These are phyloP conservation scores for Hypsizygus marmoreus DNA, from an alignment of 768 basidiomycete genomes.

Conservation along the genomic window DNA sequence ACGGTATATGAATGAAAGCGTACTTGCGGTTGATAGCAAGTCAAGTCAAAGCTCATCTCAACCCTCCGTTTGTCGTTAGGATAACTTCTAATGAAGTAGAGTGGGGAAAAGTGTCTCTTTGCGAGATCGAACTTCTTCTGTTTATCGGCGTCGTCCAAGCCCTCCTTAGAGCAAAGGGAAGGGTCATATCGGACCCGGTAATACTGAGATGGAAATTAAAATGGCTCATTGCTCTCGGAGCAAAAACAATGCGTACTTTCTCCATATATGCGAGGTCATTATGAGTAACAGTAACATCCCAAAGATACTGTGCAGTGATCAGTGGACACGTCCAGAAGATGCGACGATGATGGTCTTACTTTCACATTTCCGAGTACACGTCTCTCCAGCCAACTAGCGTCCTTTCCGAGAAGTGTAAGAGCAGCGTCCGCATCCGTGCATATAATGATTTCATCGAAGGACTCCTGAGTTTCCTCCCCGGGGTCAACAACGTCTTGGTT, in stretches of 20 bases:
- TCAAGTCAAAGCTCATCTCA: slow-evolving; percentile 56
- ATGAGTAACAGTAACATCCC: slow-evolving; percentile 55
- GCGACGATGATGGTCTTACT: slow-evolving; percentile 8
- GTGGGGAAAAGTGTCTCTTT: slow-evolving; percentile 39
- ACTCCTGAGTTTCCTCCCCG: slow-evolving; percentile 25
- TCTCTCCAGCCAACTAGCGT: slow-evolving; percentile 29
- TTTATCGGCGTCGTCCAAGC: slow-evolving; percentile 23
- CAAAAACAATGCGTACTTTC: slow-evolving; percentile 29
- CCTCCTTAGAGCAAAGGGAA: slow-evolving; percentile 28
- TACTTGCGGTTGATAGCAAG: slow-evolving; percentile 49
- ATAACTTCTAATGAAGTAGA: slow-evolving; percentile 50
- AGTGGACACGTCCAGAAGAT: not conserved
- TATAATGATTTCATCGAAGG: slow-evolving; percentile 28
- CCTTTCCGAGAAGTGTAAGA: slow-evolving; percentile 24
- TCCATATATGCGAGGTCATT: slow-evolving; percentile 47
- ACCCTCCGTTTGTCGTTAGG: slow-evolving; percentile 44
- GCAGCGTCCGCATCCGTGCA: slow-evolving; percentile 31
- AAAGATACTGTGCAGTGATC: slow-evolving; percentile 29
- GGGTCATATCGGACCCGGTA: slow-evolving; percentile 41
- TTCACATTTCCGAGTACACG: slow-evolving; percentile 33
- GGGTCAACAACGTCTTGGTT: slow-evolving; percentile 27
- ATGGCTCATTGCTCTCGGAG: not conserved
- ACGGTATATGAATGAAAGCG: slow-evolving; percentile 2
- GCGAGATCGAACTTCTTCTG: slow-evolving; percentile 37
- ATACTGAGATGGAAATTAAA: slow-evolving; percentile 27